A percentile compares a stretch with the other conserved stretches of the same genome.
These are phyloP conservation scores for Quercus agrifolia DNA, from an alignment of 306 rosid genomes.

Conservation along the genomic window DNA sequence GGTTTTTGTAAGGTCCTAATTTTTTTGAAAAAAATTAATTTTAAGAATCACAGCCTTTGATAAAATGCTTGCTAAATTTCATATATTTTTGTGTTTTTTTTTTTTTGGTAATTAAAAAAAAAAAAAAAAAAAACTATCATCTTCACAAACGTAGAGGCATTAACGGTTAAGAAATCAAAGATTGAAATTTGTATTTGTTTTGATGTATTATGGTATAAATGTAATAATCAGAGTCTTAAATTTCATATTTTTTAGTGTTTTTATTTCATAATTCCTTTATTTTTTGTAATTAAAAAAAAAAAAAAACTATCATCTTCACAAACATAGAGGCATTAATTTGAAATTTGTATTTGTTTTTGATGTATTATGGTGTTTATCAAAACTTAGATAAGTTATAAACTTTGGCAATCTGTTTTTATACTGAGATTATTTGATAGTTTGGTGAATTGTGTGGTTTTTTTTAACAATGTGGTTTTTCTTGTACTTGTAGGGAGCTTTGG, in stretches of 20 bases:
- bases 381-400: not conserved
- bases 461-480: not conserved
- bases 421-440: not conserved
- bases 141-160: not conserved
- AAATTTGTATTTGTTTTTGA: not conserved
- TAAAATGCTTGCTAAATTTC: not conserved
- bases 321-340: not conserved
- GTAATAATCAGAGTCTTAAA: not conserved
- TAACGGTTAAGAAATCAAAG: not conserved
- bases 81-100: not conserved
- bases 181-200: not conserved
- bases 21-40: not conserved
- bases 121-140: too few relatives aligned
- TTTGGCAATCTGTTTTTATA: not conserved
- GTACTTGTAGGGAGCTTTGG: slow-evolving; percentile 31
- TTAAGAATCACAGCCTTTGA: not conserved
- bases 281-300: too few relatives aligned
- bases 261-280: not conserved
- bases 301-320: too few relatives aligned
- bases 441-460: not conserved
- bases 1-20: not conserved
- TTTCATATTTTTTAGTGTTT: not conserved
- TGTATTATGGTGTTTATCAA: not conserved
- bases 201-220: not conserved
- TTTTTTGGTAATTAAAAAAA: not conserved